A percentile compares a stretch with the other conserved stretches of the same genome.
These are phyloP conservation scores for Exserohilum rostratum DNA, from an alignment of 2,329 filamentous ascomycete genomes.

Conservation along the genomic window DNA sequence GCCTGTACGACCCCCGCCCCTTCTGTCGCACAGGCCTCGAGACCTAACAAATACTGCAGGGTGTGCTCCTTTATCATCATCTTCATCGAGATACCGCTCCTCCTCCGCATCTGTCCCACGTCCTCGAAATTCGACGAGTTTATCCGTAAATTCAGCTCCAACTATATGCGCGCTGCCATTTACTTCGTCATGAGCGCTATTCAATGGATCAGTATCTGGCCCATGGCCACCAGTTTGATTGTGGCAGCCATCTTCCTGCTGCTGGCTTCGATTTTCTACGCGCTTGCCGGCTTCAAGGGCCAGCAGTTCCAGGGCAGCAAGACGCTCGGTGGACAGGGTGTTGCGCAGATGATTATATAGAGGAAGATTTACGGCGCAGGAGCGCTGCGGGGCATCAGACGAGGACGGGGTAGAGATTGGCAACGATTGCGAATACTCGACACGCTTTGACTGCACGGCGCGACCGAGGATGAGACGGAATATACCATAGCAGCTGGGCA, in stretches of 20 bases:
- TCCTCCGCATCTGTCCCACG: slow-evolving; percentile 96
- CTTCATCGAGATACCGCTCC: slow-evolving; percentile 78
- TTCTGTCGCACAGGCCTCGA: neutral
- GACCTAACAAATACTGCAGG: slow-evolving; percentile 37
- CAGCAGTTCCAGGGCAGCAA: slow-evolving; percentile 92
- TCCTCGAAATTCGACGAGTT: slow-evolving; percentile 85
- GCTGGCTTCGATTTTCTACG: slow-evolving; percentile 80
- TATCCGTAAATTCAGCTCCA: slow-evolving; percentile 91
- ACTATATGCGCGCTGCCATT: slow-evolving; percentile 92
- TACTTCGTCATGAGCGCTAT: slow-evolving; percentile 81
- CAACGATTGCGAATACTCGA: slow-evolving; percentile 5
- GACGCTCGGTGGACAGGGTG: slow-evolving; percentile 89
- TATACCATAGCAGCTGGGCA: slow-evolving; percentile 1
- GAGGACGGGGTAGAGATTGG: neutral
- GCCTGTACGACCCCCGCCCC: slow-evolving; percentile 49
- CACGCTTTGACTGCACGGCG: neutral
- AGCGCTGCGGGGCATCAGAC: neutral
- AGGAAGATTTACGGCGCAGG: neutral
- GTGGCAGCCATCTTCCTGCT: slow-evolving; percentile 83
- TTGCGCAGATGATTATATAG: slow-evolving; percentile 94
- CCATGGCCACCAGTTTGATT: slow-evolving; percentile 72
- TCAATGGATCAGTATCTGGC: slow-evolving; percentile 81
- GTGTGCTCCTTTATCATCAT: slow-evolving; percentile 57
- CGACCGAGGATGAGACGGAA: neutral
- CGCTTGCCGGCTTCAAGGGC: slow-evolving; percentile 77